Conservation (phyloP, 2,329 filamentous ascomycete species). For the Phialophora expanda region DNA sequence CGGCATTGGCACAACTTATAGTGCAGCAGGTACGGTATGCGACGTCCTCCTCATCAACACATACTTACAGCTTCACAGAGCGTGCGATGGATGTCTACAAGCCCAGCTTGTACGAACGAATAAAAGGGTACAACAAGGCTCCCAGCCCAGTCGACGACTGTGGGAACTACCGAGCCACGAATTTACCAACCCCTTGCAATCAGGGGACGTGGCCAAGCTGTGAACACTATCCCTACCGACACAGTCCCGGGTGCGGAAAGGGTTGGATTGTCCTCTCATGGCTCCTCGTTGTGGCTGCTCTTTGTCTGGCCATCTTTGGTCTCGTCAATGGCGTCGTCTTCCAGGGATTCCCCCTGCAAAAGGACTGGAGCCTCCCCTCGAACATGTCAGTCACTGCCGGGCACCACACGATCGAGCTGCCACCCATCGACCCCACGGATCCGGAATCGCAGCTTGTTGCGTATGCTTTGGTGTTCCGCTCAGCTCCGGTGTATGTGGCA, state of each 20-base stretch:
- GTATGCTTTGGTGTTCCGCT: slow-evolving; percentile 20
- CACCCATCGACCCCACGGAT: slow-evolving; percentile 41
- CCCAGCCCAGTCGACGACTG: slow-evolving; percentile 17
- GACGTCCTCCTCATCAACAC: neutral
- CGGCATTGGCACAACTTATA: slow-evolving; percentile 16
- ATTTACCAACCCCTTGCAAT: slow-evolving; percentile 4
- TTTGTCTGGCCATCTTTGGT: slow-evolving; percentile 8
- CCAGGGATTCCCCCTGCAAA: slow-evolving; percentile 12
- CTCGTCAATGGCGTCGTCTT: slow-evolving; percentile 14
- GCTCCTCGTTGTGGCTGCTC: slow-evolving; percentile 3
- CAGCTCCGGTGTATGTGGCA: slow-evolving; percentile 18
- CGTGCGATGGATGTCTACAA: neutral
- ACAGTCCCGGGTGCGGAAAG: slow-evolving; percentile 23
- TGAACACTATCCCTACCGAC: slow-evolving; percentile 22
- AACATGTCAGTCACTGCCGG: slow-evolving; percentile 12
- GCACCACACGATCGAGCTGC: slow-evolving; percentile 4
- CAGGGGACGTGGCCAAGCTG: slow-evolving; percentile 18
- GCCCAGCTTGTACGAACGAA: slow-evolving; percentile 11
- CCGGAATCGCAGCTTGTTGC: slow-evolving; percentile 42
- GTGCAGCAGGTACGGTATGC: neutral
- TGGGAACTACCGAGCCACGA: neutral
- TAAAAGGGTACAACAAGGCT: neutral
- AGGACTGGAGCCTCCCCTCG: slow-evolving; percentile 12
- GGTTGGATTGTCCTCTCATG: slow-evolving; percentile 14
- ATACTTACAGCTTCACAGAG: slow-evolving; percentile 14